These are phyloP conservation scores for Endothia cerciana DNA, from an alignment of 2,329 filamentous ascomycete species.

Conservation along the genomic window DNA sequence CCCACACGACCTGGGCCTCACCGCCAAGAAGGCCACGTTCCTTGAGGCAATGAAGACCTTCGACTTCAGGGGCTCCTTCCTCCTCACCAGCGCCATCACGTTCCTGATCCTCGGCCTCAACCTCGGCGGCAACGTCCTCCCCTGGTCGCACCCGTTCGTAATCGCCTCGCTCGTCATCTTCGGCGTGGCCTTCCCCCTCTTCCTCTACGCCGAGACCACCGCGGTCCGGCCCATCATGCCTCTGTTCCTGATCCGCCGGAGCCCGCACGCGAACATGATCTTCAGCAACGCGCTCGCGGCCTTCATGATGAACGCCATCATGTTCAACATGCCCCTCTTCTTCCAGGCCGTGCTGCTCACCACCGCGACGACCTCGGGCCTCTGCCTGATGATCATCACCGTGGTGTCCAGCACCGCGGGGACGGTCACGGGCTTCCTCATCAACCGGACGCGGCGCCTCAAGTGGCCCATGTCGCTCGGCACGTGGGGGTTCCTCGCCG, in stretches of 20 bases:
- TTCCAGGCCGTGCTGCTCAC: slow-evolving; percentile 76
- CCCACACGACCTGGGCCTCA: slow-evolving; percentile 56
- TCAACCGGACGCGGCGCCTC: slow-evolving; percentile 61
- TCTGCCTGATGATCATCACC: slow-evolving; percentile 69
- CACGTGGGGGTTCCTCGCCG: slow-evolving; percentile 50
- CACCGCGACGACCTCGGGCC: slow-evolving; percentile 71
- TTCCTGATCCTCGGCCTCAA: slow-evolving; percentile 65
- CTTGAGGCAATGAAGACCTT: slow-evolving; percentile 58
- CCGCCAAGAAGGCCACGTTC: slow-evolving; percentile 46
- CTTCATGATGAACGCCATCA: slow-evolving; percentile 57
- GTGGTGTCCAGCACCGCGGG: slow-evolving; percentile 59
- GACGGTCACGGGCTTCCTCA: slow-evolving; percentile 63
- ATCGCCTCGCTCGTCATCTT: slow-evolving; percentile 55
- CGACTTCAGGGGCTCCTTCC: slow-evolving; percentile 58
- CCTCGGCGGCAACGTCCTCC: slow-evolving; percentile 65
- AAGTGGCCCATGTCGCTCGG: slow-evolving; percentile 64
- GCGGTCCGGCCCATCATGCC: slow-evolving; percentile 64
- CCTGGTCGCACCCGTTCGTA: slow-evolving; percentile 64
- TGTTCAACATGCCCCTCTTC: slow-evolving; percentile 72
- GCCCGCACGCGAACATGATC: slow-evolving; percentile 61
- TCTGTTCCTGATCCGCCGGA: slow-evolving; percentile 51
- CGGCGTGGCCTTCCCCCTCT: slow-evolving; percentile 51
- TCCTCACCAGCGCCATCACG: slow-evolving; percentile 56
- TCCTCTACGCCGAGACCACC: slow-evolving; percentile 56
- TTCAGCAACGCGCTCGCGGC: slow-evolving; percentile 58